These are phyloP conservation scores for Mimosa bimucronata DNA, from an alignment of 306 rosid species.

Conservation along the genomic window DNA sequence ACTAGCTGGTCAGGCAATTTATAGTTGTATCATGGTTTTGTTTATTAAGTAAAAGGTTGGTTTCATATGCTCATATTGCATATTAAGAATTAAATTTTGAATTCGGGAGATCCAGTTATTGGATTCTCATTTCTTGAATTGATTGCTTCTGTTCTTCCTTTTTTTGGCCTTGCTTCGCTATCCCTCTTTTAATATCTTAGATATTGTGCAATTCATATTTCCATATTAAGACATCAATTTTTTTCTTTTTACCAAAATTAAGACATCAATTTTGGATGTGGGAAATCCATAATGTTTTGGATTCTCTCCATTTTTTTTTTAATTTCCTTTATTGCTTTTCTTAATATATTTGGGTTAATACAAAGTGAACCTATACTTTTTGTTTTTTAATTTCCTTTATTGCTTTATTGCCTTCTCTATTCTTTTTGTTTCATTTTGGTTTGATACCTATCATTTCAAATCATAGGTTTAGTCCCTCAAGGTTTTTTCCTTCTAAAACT, in stretches of 20 bases:
- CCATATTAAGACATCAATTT: background rate
- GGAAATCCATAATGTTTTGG: background rate
- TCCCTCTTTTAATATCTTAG: background rate
- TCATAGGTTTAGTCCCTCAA: too few relatives aligned
- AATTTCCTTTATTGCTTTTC: background rate
- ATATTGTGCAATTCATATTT: background rate
- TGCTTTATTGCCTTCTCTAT: too few relatives aligned
- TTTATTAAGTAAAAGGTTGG: background rate
- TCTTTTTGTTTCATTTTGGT: too few relatives aligned
- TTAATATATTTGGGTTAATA: too few relatives aligned
- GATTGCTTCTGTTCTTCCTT: background rate
- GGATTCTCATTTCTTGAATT: background rate
- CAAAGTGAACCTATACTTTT: too few relatives aligned
- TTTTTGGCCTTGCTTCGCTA: background rate
- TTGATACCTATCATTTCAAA: too few relatives aligned
- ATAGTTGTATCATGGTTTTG: background rate
- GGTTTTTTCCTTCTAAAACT: too few relatives aligned
- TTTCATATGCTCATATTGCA: background rate
- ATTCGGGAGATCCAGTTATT: background rate
- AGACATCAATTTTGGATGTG: background rate
- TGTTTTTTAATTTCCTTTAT: too few relatives aligned
- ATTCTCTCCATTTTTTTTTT: too few relatives aligned
- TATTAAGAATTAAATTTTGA: background rate
- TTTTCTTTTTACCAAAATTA: too few relatives aligned
- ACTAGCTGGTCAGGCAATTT: background rate